phyloP scores from a whole-genome alignment of 805 yeast genomes.

The Brettanomyces custersianus region DNA sequence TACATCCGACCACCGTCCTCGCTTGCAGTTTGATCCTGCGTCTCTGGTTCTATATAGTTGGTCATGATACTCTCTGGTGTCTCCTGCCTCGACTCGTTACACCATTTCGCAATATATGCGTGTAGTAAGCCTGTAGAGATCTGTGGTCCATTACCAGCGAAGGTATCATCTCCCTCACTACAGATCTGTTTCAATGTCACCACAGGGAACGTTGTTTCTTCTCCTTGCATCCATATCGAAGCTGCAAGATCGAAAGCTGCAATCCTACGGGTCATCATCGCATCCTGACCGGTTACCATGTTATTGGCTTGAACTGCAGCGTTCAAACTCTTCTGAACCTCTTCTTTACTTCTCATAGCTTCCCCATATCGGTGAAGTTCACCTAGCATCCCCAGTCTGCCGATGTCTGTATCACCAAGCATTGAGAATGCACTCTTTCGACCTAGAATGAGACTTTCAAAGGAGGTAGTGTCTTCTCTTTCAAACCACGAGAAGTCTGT shows the following conservation, averaged over 20 bases:
- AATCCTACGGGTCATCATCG: slow-evolving; percentile 9
- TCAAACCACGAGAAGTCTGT: slow-evolving; percentile 27
- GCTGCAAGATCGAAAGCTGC: slow-evolving; percentile 44
- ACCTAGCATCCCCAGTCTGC: slow-evolving; percentile 16
- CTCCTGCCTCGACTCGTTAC: slow-evolving; percentile 61
- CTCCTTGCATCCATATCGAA: slow-evolving; percentile 58
- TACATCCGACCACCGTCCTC: slow-evolving; percentile 26
- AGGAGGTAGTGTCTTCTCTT: slow-evolving; percentile 23
- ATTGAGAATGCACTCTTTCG: slow-evolving; percentile 31
- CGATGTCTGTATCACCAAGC: background rate
- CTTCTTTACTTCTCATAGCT: slow-evolving; percentile 28
- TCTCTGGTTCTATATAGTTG: slow-evolving; percentile 45
- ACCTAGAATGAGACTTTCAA: slow-evolving; percentile 36
- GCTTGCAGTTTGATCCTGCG: slow-evolving; percentile 13
- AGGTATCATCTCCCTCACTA: slow-evolving; percentile 2
- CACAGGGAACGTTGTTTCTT: slow-evolving; percentile 44
- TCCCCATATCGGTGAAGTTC: slow-evolving; percentile 37
- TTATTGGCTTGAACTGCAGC: slow-evolving; percentile 37
- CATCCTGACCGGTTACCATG: slow-evolving; percentile 21
- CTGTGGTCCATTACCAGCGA: slow-evolving; percentile 5
- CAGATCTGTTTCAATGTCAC: slow-evolving; percentile 35
- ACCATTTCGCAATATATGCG: slow-evolving; percentile 50
- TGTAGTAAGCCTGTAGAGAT: slow-evolving; percentile 8
- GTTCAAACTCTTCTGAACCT: slow-evolving; percentile 42
- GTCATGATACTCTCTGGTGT: slow-evolving; percentile 49